Base-by-base conservation (phyloP, 192 early-diverging fungal species). In the Linderina pennispora region DNA sequence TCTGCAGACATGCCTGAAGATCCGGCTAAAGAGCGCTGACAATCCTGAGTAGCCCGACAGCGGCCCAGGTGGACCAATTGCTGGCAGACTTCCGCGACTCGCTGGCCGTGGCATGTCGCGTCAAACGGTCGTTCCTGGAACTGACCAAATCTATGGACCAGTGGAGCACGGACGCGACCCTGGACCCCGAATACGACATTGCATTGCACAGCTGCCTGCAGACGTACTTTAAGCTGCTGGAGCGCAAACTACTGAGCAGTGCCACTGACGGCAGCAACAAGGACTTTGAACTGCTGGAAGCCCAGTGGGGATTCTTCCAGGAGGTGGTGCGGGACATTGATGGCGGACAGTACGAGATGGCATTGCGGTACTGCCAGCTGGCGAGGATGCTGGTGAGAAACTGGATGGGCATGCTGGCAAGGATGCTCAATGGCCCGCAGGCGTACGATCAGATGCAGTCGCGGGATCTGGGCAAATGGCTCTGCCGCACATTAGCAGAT, bases 271-370 rank as follows among this genome's bases (percentile, higher is more conserved):
- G 65, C 28, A 58, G 79, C 28, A 75, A 76, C 44, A 80, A 82
- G 43, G 86, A 87, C 56, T 83, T 85, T 45, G 91, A 89, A 54
- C 60, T 87, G 11, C 65, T 94, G 50, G 86, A 90, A 51, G 78
- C 66, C 45, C 88, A 91, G 55, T 94, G 89, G 88, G 75, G 84
- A n/a, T 87, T 84, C 40, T 45, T 90, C 41, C 77, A 76, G 25
- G 71, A 71, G 10, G 68, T 92, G 8, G 85, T 86, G 36, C 77
- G 72, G 14, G 54, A 76, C 23, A 83, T 90, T 40, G 80, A 86
- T 22, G 86, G 84, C 25, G 84, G 84, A 5, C 82, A 88, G 39
- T 55, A 76, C 23, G 85, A 89, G 52, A 77, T 81, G 37, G 86
- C 87, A 5, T 61, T 77, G 51, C 80, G 87, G 45, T 90, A 89